Evolutionary conservation across 345 rosid genomes (phyloP), one percentile per base, ranked within the genome.

Genomic region (Salix udensis): DNA sequence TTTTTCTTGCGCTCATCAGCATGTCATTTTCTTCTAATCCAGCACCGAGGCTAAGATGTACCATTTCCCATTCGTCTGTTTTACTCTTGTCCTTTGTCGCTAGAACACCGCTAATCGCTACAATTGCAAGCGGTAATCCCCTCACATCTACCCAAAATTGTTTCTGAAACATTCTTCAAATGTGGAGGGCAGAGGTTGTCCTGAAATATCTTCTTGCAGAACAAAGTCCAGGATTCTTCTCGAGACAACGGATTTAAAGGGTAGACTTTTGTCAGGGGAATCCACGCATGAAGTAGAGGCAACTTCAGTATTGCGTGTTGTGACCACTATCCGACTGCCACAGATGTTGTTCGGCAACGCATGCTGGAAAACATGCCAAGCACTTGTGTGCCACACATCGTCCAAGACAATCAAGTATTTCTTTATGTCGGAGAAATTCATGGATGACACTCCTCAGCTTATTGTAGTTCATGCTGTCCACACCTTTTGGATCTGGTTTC

Each of bases 121-220:
- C 74, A 55, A 71, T 71, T 34, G 65, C 74, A 34, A 53, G 74
- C 8, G 65, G 65, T 48, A 71, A 36, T 53, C 74, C 74, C 74
- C 24, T 55, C 30, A n/a, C 74, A 71, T 53, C 74, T 71, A 23
- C 14, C 19, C 19, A 71, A 64, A 4, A 71, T 53, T 11, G 34
- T 71, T 53, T 71, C n/a, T 42, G 16, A 18, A 36, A 71, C 48
- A 19, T 37, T 10, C 40, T 53, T 21, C 74, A 71, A 71, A 21
- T 36, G 34, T 36, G 9, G 65, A 71, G 74, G 74, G 23, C 65
- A 71, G n/a, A 18, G 14, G 65, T 21, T n/a, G 12, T 37, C 8
- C 2, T 13, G 48, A 34, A 71, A 71, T 53, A 55, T 37, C 52
- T 71, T 71, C 9, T 37, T 71, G 74, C 65, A 71, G 58, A 71